phyloP scores from a whole-genome alignment of 1,139 yeast species.

The Kurtzmaniella natalensis region DNA sequence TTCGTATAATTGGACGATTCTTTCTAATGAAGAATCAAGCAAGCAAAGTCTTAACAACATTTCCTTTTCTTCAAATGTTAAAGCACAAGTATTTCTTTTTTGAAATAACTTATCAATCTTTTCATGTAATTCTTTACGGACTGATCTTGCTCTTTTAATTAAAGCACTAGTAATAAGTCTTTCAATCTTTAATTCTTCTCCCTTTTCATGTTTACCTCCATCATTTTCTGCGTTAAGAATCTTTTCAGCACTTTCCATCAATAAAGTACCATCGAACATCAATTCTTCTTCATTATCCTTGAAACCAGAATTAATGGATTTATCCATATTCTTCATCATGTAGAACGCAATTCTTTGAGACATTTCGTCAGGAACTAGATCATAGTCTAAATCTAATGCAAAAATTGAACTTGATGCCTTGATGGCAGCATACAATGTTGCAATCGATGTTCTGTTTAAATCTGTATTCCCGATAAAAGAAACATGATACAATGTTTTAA shows the following conservation, averaged over 20 bases:
- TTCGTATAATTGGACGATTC: slow-evolving; percentile 40
- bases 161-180: slow-evolving; percentile 39
- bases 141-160: slow-evolving; percentile 38
- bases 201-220: slow-evolving; percentile 22
- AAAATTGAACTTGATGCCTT: slow-evolving; percentile 60
- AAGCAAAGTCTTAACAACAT: slow-evolving; percentile 40
- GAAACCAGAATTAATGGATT: slow-evolving; percentile 24
- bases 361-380: slow-evolving; percentile 61
- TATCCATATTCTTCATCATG: slow-evolving; percentile 80
- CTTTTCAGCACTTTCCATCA: slow-evolving; percentile 66
- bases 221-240: slow-evolving; percentile 41
- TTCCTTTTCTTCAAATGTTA: slow-evolving; percentile 44
- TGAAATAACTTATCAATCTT: slow-evolving; percentile 38
- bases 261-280: slow-evolving; percentile 44
- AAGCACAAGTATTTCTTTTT: slow-evolving; percentile 30
- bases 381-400: slow-evolving; percentile 71
- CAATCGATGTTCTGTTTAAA: slow-evolving; percentile 56
- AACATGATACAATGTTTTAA: slow-evolving; percentile 69
- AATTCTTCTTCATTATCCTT: slow-evolving; percentile 37
- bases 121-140: slow-evolving; percentile 37
- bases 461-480: slow-evolving; percentile 64
- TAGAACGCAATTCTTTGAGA: slow-evolving; percentile 77
- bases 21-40: slow-evolving; percentile 41
- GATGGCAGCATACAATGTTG: slow-evolving; percentile 67
- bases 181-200: slow-evolving; percentile 37